These are phyloP conservation scores for Diaporthe australafricana DNA, from an alignment of 2,329 filamentous ascomycete genomes.

Conservation along the genomic window DNA sequence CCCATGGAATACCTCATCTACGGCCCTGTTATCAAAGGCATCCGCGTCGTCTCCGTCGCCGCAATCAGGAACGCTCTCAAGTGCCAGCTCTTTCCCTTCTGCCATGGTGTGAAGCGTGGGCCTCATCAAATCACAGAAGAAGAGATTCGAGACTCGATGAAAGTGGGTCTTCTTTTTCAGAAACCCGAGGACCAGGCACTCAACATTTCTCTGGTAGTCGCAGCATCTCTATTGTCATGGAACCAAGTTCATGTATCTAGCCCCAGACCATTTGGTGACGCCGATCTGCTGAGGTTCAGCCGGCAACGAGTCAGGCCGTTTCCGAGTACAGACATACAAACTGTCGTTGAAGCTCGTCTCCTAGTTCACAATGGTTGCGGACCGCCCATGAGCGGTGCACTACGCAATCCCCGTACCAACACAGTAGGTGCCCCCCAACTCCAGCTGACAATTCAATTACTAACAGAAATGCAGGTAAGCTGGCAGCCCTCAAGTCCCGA, in stretches of 20 bases:
- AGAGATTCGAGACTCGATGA: neutral
- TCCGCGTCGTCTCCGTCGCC: neutral
- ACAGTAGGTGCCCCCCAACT: neutral
- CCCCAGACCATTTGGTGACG: neutral
- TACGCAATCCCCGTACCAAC: neutral
- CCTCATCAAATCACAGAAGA: neutral
- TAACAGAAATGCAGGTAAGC: neutral
- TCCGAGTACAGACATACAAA: neutral
- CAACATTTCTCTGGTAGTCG: neutral
- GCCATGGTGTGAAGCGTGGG: neutral
- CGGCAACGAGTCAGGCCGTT: neutral
- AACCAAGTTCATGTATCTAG: neutral
- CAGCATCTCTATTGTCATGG: neutral
- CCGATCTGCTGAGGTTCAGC: neutral
- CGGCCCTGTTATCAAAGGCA: neutral
- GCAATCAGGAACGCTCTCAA: neutral
- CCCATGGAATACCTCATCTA: neutral
- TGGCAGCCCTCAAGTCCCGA: neutral
- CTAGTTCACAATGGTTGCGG: neutral
- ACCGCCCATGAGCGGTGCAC: neutral
- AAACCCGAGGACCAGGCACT: neutral
- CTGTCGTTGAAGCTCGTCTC: neutral
- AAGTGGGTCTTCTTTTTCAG: neutral
- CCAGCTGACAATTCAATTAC: neutral
- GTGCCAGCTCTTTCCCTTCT: neutral